Base-by-base conservation (phyloP, 192 early-diverging fungal genomes). In the Entophlyctis luteolus region DNA sequence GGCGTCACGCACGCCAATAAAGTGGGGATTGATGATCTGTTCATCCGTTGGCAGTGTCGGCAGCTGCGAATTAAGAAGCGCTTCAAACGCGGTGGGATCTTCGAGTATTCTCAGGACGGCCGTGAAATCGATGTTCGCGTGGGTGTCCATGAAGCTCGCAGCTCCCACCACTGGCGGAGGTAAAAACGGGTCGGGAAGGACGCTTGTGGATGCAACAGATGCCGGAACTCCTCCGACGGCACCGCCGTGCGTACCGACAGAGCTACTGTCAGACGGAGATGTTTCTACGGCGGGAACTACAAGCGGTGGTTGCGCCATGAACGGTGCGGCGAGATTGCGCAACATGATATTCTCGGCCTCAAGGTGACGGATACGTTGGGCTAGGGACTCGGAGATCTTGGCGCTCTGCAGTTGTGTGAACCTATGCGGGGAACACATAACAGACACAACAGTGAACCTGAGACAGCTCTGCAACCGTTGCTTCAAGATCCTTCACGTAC, bases 401-500 rank as follows among this genome's bases (percentile, higher is more conserved):
- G 39, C n/a, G 8, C n/a, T n/a, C 39, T n/a, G n/a, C n/a, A n/a
- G n/a, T n/a, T n/a, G n/a, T n/a, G n/a, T n/a, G n/a, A n/a, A n/a
- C n/a, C n/a, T n/a, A n/a, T n/a, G n/a, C n/a, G n/a, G n/a, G n/a
- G n/a, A n/a, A n/a, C n/a, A n/a, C n/a, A n/a, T n/a, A n/a, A n/a
- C n/a, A n/a, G n/a, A n/a, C n/a, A n/a, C n/a, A n/a, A n/a, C 39
- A 42, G n/a, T n/a, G 39, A 42, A 42, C 39, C 39, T n/a, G 39
- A 8, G 39, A 42, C 39, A 42, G 39, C 8, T 42, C 39, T 8
- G 39, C 39, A 8, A 56, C 55, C 14, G 55, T 56, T 56, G 28
- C 55, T 20, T 56, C 55, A 34, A 56, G 55, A 12, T 56, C 55
- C 0, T 22, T 18, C 18, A 56, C 55, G 55, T 56, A 56, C n/a